Base-by-base conservation (phyloP, 1,284 basidiomycete genomes). In the Afroboletus lepidellus region DNA sequence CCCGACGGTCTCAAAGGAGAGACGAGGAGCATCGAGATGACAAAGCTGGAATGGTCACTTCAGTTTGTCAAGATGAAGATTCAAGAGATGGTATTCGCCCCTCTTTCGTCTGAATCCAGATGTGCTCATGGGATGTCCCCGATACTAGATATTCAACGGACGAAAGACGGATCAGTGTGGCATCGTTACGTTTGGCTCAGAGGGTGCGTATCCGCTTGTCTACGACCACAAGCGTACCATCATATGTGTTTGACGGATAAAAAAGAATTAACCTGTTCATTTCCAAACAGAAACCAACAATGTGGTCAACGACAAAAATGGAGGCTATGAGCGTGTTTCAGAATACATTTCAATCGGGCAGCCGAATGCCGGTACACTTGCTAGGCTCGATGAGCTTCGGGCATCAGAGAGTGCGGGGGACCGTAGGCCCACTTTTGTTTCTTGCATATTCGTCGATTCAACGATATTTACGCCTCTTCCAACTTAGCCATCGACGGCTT, bases 121-220 rank as follows among this genome's bases (percentile, higher is more conserved):
- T 2, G 15, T 13, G 6, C 43, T 48, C 32, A 58, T 46, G 23
- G 9, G 6, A 8, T 3, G 9, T 11, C 12, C 23, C 21, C 18
- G 21, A 32, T n/a, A 47, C 18, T 59, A 94, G 93, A 92, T 97
- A 55, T 92, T 86, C 65, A 84, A 89, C 58, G 90, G 86, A 6
- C 77, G 94, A 39, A 97, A 97, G 74, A 96, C 94, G 11, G 94
- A 96, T 63, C 85, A 91, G 61, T 93, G 92, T 63, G 91, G 90
- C 18, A 81, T 98, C 30, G 80, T 96, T 42, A 72, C 87, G 5
- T 94, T 92, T 63, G 94, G 94, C 13, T 83, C 86, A 8, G 84
- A 91, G 67, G 79, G 92, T 89, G 61, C 67, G 65, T 9, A 3
- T 47, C 9, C 20, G 0, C 18, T 46, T n/a, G 39, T 21, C 20